Evolutionary conservation across 331 rosid species (phyloP), one percentile per base, ranked within the genome.

Genomic region (Rosa hybrid): DNA sequence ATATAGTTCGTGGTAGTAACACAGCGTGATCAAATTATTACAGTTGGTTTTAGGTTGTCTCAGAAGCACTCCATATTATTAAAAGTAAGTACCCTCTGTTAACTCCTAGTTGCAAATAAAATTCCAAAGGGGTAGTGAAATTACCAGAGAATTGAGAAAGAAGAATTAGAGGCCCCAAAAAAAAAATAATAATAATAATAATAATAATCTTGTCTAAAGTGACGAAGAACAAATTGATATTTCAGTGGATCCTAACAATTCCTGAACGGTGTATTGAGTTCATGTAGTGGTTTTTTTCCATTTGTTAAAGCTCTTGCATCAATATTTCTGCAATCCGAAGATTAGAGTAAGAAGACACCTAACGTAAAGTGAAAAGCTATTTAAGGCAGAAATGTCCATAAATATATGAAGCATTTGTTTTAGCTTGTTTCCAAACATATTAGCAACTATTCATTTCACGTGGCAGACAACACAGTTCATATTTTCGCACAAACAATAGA

Each of bases 311-410:
- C 10, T 71, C 42, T 25, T 46, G 12, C 13, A 7, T 71, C 41
- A 48, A 71, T 9, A 46, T 71, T 45, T 71, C 75, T n/a, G 69
- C 68, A 50, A 53, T 73, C 77, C 2, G 17, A 54, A 20, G 8
- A 39, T 3, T 20, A 54, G 77, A 39, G 51, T 12, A 39, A 56
- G 51, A 0, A 64, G 10, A 30, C 57, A 14, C 57, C 57, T 51
- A 8, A 16, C 5, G 6, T 51, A 17, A 60, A 60, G 39, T 60
- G 39, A 60, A 60, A 60, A 23, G 14, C 65, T 54, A 8, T n/a
- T 59, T 21, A 3, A 59, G 34, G 30, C 13, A 54, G 60, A 54
- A 54, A 54, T 54, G 3, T 54, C 27, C 64, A 57, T 21, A 57
- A n/a, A 21, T 21, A 54, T 60, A 51, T 51, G 60, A 53, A 57